These are phyloP conservation scores for Candida glaebosa DNA, from an alignment of 805 yeast species.

Conservation along the genomic window DNA sequence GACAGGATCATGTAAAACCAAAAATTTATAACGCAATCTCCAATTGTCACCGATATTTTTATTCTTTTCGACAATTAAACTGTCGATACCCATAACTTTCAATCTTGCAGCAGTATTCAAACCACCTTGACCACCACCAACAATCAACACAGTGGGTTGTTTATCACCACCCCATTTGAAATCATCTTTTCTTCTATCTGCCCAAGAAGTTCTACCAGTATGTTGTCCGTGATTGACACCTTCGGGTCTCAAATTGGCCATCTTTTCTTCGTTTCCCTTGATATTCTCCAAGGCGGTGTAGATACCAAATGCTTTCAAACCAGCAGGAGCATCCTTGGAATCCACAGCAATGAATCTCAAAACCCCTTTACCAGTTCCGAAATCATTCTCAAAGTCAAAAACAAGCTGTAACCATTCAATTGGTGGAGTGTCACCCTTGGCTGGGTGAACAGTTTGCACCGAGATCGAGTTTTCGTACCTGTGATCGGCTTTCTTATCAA, in stretches of 20 bases:
- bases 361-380: constrained; percentile 31
- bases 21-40: constrained; percentile 43
- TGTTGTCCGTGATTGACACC: constrained; percentile 41
- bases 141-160: constrained; percentile 41
- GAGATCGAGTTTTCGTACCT: constrained; percentile 26
- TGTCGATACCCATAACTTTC: constrained; percentile 37
- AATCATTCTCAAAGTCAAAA: constrained; percentile 24
- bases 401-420: constrained; percentile 34
- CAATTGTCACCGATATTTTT: constrained; percentile 43
- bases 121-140: constrained; percentile 49
- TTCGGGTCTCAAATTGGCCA: constrained; percentile 26
- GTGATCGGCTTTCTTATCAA: constrained; percentile 26
- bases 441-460: constrained; percentile 23
- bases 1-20: constrained; percentile 45
- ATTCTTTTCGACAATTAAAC: constrained; percentile 37
- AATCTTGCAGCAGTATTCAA: constrained; percentile 40
- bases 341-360: constrained; percentile 25
- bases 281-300: constrained; percentile 33
- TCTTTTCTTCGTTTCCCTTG: constrained; percentile 26
- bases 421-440: constrained; percentile 20
- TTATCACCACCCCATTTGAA: constrained; percentile 25
- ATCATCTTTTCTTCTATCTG: constrained; percentile 29
- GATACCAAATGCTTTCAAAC: constrained; percentile 29
- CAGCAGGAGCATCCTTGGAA: constrained; percentile 16
- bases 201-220: constrained; percentile 34